Evolutionary conservation across 2,329 filamentous ascomycete genomes (phyloP).

Genomic region (Neurospora crassa): DNA sequence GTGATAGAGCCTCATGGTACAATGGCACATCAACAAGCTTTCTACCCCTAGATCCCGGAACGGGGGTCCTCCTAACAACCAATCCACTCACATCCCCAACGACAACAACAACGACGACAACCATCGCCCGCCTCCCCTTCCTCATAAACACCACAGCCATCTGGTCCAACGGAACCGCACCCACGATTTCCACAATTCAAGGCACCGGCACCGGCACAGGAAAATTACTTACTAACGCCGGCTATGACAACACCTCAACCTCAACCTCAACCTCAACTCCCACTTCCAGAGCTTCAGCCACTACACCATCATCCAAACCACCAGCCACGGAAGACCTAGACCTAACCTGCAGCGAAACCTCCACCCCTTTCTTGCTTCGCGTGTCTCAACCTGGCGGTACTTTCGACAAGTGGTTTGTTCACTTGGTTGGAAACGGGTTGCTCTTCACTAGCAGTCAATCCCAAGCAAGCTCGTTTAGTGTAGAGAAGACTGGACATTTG

Average conservation of each 20-base stretch:
- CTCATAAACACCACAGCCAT: background rate
- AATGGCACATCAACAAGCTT: background rate
- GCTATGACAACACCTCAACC: background rate
- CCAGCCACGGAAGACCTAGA: constrained; percentile 9
- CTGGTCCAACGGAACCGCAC: constrained; percentile 1
- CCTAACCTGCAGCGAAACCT: constrained; percentile 18
- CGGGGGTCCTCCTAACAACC: background rate
- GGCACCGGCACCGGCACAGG: background rate
- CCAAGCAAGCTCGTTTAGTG: constrained; percentile 18
- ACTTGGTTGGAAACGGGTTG: constrained; percentile 19
- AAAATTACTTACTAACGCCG: background rate
- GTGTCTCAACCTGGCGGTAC: constrained; percentile 20
- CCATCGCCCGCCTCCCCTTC: background rate
- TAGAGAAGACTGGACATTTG: constrained; percentile 19
- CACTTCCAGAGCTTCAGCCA: background rate
- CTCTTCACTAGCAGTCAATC: constrained; percentile 18
- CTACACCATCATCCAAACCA: background rate
- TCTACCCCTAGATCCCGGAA: background rate
- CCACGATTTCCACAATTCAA: background rate
- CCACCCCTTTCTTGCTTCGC: constrained; percentile 18
- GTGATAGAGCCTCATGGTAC: background rate
- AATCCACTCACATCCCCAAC: background rate
- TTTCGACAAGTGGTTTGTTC: constrained; percentile 23
- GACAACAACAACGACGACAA: background rate
- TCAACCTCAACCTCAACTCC: constrained; percentile 8